Evolutionary conservation across 352 stramenopile genomes (phyloP), one percentile per base, ranked within the genome.

Genomic region (Pythium volutum): DNA sequence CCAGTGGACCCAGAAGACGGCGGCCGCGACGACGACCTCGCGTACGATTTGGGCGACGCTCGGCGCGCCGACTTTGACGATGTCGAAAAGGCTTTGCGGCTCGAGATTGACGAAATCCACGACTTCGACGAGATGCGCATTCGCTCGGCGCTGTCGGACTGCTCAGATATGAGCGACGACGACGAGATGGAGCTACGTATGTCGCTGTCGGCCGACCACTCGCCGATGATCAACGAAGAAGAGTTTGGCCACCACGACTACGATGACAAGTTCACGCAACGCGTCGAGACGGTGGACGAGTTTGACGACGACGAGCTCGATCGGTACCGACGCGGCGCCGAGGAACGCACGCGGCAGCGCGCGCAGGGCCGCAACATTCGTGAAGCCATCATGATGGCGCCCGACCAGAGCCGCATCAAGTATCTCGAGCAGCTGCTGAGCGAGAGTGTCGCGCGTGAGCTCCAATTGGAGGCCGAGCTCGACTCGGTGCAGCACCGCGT

Each of bases 321-420:
- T 25, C 74, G 78, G 26, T 91, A 91, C 62, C 71, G 79, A 6
- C 72, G 68, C 12, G 76, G 79, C 18, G 81, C 75, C 2, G 81
- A 92, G 23, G 81, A 92, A 46, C 86, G 86, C 26, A 91, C 81
- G 14, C 79, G 84, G 2, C 84, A 95, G 60, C 86, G 86, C 15
- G 77, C 80, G 3, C 85, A 93, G 60, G 84, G 76, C 3, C 81
- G 82, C 9, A 92, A 83, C 60, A 86, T 93, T 48, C 83, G 85
- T 20, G 85, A 95, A 38, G 79, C 83, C 12, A 71, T 95, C 43
- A 69, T 82, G 46, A 76, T 89, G 62, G 81, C 81, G 6, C 83
- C 85, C 0, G 84, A 93, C 54, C 79, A 91, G 66, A 91, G 75
- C 55, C 86, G 84, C 33, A 91, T 95, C 69, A 93, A 93, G 74